Evolutionary conservation across 129 eudicot genomes (phyloP), one percentile per base, ranked within the genome.

Genomic region (Solidago caesia): DNA sequence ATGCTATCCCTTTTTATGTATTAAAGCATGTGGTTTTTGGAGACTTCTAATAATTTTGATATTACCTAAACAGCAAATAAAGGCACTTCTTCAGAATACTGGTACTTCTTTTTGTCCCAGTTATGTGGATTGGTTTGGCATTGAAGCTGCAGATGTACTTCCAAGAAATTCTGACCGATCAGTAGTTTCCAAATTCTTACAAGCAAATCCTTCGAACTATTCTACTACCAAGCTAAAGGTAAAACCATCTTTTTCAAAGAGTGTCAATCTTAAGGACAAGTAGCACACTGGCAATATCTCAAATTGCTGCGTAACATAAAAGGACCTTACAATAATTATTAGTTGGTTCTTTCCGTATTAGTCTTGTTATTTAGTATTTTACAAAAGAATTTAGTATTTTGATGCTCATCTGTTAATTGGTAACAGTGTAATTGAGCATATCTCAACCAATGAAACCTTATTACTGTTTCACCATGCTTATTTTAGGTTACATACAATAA

Each of bases 21-120:
- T 56, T 45, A 5, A 5, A 59, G 6, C 1, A 68, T 55, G 67
- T 5, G 13, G 60, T 60, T 58, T 62, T 59, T 44, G 48, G 69
- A 66, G 16, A 27, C 62, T 71, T 56, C 5, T 75, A 25, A 49
- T 65, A 51, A 44, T 45, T 21, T 70, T 73, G 71, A 77, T 70
- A 53, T 41, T 43, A 41, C 8, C 44, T 16, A 47, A 85, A 84
- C 97, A 94, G 98, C 96, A 94, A 94, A 90, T 94, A 61, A 90
- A 83, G 87, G 98, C 97, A 44, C 96, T 94, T 81, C 93, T 94
- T 70, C 83, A 85, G 77, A 76, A 73, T 74, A 87, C 88, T 75
- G 98, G 98, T 21, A 77, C 87, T 60, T 80, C 96, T n/a, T 90
- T 94, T 72, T 94, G 98, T 70, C 98, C 97, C 29, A 73, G 82